Percentiles rank a stretch among this genome's conserved stretches.
Evolutionary conservation across 2,329 filamentous ascomycete genomes (phyloP).

Genomic region (Sclerotinia borealis): DNA sequence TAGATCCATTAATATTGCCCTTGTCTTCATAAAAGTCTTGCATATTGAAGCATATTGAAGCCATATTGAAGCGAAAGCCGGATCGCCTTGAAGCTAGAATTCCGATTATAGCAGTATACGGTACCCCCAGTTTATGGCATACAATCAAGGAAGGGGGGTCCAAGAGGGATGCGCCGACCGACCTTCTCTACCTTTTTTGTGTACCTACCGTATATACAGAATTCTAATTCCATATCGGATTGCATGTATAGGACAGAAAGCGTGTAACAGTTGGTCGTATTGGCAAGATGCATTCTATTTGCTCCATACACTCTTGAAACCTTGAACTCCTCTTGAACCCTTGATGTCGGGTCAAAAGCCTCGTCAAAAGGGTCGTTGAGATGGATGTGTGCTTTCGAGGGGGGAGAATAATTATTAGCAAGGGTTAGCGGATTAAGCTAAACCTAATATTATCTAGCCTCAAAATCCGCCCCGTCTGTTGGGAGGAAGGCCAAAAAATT

Average conservation of each 20-base stretch:
- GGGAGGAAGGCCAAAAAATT: constrained; percentile 10
- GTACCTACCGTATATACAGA: neutral
- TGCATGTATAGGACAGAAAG: neutral
- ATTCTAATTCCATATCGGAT: neutral
- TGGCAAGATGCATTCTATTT: neutral
- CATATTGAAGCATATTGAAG: no score
- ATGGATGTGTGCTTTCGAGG: neutral
- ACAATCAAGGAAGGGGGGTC: neutral
- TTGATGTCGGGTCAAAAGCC: neutral
- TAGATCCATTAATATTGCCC: neutral
- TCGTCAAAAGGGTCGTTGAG: no score
- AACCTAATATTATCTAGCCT: neutral
- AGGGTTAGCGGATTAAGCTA: neutral
- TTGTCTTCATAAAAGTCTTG: no score
- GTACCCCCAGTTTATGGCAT: neutral
- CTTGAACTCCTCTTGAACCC: neutral
- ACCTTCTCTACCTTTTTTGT: neutral
- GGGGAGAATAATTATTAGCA: neutral
- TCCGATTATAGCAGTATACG: no score
- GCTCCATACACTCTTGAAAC: neutral
- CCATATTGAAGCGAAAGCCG: neutral
- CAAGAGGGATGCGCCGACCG: neutral
- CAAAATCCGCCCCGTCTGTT: constrained; percentile 10
- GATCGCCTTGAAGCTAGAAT: neutral
- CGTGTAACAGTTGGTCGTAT: neutral